Conservation (phyloP, 768 basidiomycete genomes). For the Pisolithus sp. region DNA sequence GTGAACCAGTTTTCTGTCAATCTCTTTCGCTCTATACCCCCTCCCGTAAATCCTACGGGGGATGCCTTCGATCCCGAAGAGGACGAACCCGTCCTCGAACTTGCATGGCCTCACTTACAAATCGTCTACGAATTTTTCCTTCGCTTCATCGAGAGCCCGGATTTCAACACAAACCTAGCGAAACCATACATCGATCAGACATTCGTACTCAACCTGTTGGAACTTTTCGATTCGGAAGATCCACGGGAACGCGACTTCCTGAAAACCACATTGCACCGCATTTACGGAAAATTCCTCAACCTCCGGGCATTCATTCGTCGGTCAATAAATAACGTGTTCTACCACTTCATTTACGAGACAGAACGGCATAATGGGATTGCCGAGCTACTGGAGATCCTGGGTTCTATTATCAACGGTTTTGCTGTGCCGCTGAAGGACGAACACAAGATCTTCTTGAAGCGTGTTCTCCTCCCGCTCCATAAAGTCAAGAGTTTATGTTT, state of each 20-base stretch:
- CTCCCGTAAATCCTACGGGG: conserved; percentile 95
- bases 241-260: conserved; percentile 98
- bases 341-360: conserved; percentile 97
- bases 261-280: conserved; percentile 97
- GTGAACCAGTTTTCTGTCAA: conserved; percentile 83
- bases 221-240: conserved; percentile 98
- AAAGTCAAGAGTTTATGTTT: conserved; percentile 97
- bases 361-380: conserved; percentile 99
- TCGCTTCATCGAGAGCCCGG: conserved; percentile 93
- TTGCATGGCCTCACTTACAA: conserved; percentile 99
- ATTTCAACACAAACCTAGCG: conserved; percentile 97
- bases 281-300: conserved; percentile 99
- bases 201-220: conserved; percentile 93
- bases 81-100: conserved; percentile 96
- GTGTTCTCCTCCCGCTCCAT: conserved; percentile 91
- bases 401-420: conserved; percentile 99
- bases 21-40: conserved; percentile 99
- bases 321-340: conserved; percentile 99
- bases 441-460: conserved; percentile 95
- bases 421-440: conserved; percentile 97
- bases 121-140: conserved; percentile 99
- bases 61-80: conserved; percentile 99
- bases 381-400: conserved; percentile 94
- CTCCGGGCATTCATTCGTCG: conserved; percentile 97
- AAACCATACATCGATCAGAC: conserved; percentile 96